phyloP scores from a whole-genome alignment of 225 moss, liverwort and hornwort species.

The Antitrichia curtipendula region DNA sequence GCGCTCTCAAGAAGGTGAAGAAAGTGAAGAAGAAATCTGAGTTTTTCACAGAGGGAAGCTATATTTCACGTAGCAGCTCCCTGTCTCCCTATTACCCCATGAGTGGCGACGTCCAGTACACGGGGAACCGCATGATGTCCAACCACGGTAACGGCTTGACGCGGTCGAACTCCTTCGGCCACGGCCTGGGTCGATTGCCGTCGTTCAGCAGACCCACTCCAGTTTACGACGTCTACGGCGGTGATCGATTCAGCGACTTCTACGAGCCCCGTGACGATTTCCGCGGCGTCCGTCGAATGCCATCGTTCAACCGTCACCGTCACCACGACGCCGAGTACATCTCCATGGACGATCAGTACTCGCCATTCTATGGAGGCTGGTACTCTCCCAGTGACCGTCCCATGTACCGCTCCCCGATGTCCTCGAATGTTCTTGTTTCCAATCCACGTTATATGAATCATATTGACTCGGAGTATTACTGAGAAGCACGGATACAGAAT shows the following conservation, averaged over 20 bases:
- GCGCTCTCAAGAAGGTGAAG: conserved; percentile 11
- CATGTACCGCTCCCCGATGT: not conserved
- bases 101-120: not conserved
- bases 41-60: not conserved
- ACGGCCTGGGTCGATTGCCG: not conserved
- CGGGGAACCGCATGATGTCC: not conserved
- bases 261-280: not conserved
- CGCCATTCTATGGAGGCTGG: not conserved
- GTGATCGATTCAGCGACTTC: not conserved
- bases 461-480: not conserved
- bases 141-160: not conserved
- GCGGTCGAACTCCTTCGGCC: not conserved
- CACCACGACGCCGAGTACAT: not conserved
- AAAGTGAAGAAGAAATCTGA: conserved; percentile 11
- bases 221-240: not conserved
- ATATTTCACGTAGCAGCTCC: not conserved
- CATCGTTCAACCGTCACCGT: not conserved
- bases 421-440: not conserved
- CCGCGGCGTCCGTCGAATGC: not conserved
- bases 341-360: not conserved
- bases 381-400: not conserved
- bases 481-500: not conserved
- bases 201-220: not conserved
- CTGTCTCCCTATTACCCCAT: not conserved
- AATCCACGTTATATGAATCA: not conserved